A percentile compares a stretch with the other conserved stretches of the same genome.
phyloP scores from a whole-genome alignment of 2,329 filamentous ascomycete genomes.

The Phaeosphaeriaceae sp. region DNA sequence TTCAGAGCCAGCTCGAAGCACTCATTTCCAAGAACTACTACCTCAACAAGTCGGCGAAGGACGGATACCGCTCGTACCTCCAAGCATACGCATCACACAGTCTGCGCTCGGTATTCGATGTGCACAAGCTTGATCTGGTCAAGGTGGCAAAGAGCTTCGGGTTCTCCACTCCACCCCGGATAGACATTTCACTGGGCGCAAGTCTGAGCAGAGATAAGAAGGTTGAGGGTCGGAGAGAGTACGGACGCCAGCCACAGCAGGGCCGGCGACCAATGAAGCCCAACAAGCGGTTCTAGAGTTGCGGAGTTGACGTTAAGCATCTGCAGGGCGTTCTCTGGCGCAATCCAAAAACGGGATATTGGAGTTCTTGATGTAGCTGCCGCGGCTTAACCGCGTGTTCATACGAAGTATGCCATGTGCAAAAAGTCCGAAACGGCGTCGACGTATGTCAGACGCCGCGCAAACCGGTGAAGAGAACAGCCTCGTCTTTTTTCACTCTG shows the following conservation, averaged over 20 bases:
- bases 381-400: constrained; percentile 1
- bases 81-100: constrained; percentile 93
- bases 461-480: constrained; percentile 16
- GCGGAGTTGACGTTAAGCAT: constrained; percentile 6
- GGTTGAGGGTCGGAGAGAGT: constrained; percentile 68
- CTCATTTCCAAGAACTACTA: constrained; percentile 96
- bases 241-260: constrained; percentile 78
- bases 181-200: constrained; percentile 79
- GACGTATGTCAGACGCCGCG: constrained; percentile 3
- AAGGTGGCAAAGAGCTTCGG: constrained; percentile 88
- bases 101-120: constrained; percentile 82
- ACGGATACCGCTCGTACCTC: constrained; percentile 86
- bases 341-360: constrained; percentile 6
- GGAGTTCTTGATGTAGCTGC: background rate
- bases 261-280: constrained; percentile 61
- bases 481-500: background rate
- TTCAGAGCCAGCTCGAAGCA: constrained; percentile 80
- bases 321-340: constrained; percentile 19
- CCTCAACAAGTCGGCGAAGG: constrained; percentile 82
- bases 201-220: constrained; percentile 77
- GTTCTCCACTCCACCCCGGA: constrained; percentile 76
- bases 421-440: background rate
- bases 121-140: constrained; percentile 80
- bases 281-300: constrained; percentile 37
- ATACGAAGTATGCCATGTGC: background rate